These are phyloP conservation scores for Claviceps africana DNA, from an alignment of 2,329 filamentous ascomycete genomes.

Conservation along the genomic window DNA sequence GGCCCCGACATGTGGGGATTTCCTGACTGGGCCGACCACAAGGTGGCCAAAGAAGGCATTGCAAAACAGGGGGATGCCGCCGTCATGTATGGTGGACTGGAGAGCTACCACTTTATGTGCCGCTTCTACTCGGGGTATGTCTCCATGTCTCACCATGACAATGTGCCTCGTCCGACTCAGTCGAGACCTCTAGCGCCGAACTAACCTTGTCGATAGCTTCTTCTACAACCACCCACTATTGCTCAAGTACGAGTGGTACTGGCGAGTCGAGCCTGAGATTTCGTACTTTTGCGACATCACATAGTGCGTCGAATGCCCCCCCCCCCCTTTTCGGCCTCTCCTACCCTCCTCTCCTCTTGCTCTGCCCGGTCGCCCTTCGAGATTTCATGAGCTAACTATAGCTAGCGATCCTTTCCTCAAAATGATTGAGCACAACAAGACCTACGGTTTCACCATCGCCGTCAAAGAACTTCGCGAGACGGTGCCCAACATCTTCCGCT, in stretches of 20 bases:
- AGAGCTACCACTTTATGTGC: conserved; percentile 99
- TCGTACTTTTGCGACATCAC: conserved; percentile 99
- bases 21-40: conserved; percentile 89
- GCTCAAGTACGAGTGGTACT: conserved; percentile 98
- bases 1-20: conserved; percentile 87
- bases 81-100: conserved; percentile 98
- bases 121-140: conserved; percentile 92
- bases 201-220: conserved; percentile 40
- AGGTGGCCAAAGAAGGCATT: conserved; percentile 90
- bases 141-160: background rate
- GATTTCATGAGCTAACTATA: background rate
- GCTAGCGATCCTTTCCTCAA: conserved; percentile 69
- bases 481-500: conserved; percentile 95
- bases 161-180: background rate
- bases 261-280: conserved; percentile 97
- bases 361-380: background rate
- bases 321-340: background rate
- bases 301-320: conserved; percentile 44
- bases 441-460: conserved; percentile 96
- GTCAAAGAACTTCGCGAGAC: conserved; percentile 97
- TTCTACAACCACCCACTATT: conserved; percentile 96
- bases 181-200: background rate
- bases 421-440: conserved; percentile 92
- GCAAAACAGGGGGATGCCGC: conserved; percentile 91
- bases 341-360: too few relatives aligned